A percentile compares a stretch with the other conserved stretches of the same genome.
phyloP scores from a whole-genome alignment of 495 filamentous ascomycete species.

The Stereocaulon alpinum region DNA sequence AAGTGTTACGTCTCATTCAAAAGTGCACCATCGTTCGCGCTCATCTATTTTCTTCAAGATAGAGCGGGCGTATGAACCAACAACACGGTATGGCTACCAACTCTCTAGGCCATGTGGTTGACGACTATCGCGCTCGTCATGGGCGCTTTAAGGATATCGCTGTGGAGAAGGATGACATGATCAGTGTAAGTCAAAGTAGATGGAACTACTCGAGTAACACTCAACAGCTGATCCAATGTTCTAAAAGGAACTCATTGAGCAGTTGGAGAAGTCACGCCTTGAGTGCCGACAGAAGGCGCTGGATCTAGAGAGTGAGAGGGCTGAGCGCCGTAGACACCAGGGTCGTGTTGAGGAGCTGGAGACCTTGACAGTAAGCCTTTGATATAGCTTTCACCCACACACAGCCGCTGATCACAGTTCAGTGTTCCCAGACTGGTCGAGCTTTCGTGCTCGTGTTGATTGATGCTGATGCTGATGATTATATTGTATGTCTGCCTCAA shows the following conservation, averaged over 20 bases:
- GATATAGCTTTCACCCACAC: background rate
- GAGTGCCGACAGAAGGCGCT: background rate
- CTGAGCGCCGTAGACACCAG: background rate
- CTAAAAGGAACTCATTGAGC: constrained; percentile 3
- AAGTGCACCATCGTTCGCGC: too few relatives aligned
- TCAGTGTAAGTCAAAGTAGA: background rate
- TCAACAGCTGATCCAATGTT: background rate
- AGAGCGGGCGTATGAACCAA: too few relatives aligned
- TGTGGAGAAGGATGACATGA: constrained; percentile 5
- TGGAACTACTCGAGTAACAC: background rate
- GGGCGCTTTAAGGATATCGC: background rate
- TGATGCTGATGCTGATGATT: constrained; percentile 31
- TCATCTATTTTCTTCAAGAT: too few relatives aligned
- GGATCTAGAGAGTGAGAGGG: constrained; percentile 6
- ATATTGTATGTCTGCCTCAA: constrained; percentile 20
- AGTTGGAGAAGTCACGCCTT: background rate
- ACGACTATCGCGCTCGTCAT: background rate
- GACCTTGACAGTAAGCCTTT: constrained; percentile 5
- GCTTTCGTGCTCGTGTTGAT: constrained; percentile 29
- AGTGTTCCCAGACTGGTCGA: background rate
- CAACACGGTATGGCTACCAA: background rate
- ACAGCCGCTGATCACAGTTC: background rate
- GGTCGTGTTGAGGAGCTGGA: constrained; percentile 4
- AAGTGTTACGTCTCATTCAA: too few relatives aligned
- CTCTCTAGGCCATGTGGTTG: background rate